Percentiles rank a stretch among this genome's conserved stretches.
Conservation (phyloP, 495 filamentous ascomycete species). For the Hyaloscypha finlandica region DNA sequence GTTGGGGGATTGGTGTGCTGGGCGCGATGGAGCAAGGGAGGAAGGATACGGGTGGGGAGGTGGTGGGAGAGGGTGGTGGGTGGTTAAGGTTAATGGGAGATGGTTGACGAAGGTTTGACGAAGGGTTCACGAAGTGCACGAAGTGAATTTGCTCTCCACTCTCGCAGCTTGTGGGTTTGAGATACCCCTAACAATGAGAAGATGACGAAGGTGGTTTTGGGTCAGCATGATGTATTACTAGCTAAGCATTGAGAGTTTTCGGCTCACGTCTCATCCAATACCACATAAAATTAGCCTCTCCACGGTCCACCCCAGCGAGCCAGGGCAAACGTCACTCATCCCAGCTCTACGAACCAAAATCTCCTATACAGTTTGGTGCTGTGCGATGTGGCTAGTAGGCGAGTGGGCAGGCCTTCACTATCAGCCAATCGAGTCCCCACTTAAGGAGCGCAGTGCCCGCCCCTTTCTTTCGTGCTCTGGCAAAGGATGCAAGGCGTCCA, state of each 20-base stretch:
- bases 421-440: constrained; percentile 2
- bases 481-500: neutral
- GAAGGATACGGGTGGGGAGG: neutral
- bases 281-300: too few species aligned
- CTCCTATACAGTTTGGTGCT: too few species aligned
- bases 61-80: constrained; percentile 2
- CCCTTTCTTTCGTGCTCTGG: constrained; percentile 6
- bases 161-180: neutral
- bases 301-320: too few species aligned
- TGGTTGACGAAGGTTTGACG: neutral
- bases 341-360: too few species aligned
- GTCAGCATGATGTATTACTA: too few species aligned
- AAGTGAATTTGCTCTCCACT: neutral
- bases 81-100: neutral
- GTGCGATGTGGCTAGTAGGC: too few species aligned
- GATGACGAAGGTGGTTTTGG: too few species aligned
- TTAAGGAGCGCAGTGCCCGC: neutral
- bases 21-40: neutral
- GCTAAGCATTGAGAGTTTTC: too few species aligned
- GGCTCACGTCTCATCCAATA: too few species aligned
- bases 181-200: too few species aligned
- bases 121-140: neutral
- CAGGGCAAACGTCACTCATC: too few species aligned
- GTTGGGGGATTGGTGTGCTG: constrained; percentile 1
- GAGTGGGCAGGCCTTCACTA: neutral